phyloP scores from a whole-genome alignment of 1,139 yeast species.

The Yamadazyma aaseri region DNA sequence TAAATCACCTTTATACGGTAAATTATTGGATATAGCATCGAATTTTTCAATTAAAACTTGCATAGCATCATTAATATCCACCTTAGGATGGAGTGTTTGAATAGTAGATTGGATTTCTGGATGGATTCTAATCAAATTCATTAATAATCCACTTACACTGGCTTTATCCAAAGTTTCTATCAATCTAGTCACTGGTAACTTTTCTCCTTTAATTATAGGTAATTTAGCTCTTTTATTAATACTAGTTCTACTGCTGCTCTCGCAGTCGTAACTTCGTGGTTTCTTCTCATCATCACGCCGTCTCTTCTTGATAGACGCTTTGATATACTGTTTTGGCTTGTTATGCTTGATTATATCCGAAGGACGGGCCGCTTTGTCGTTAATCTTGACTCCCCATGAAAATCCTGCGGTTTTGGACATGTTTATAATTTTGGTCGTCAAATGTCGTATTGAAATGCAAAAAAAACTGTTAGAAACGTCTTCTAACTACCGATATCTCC shows the following conservation, averaged over 20 bases:
- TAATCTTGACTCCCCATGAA: slow-evolving; percentile 29
- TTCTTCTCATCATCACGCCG: slow-evolving; percentile 15
- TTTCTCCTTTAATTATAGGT: slow-evolving; percentile 48
- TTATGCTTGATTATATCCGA: slow-evolving; percentile 4
- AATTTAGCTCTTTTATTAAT: slow-evolving; percentile 34
- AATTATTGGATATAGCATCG: slow-evolving; percentile 42
- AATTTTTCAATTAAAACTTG: slow-evolving; percentile 49
- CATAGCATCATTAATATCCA: slow-evolving; percentile 54
- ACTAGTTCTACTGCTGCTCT: too few species aligned
- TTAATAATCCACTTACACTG: slow-evolving; percentile 53
- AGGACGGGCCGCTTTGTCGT: slow-evolving; percentile 11
- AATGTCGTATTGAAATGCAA: too few species aligned
- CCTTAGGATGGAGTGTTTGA: slow-evolving; percentile 53
- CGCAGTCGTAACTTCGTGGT: slow-evolving; percentile 8
- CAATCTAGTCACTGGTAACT: slow-evolving; percentile 57
- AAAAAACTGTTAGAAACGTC: too few species aligned
- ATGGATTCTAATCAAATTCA: slow-evolving; percentile 52
- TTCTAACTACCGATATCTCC: too few species aligned
- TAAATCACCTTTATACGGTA: slow-evolving; percentile 76
- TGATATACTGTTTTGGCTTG: slow-evolving; percentile 3
- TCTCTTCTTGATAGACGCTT: slow-evolving; percentile 13
- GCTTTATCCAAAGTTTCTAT: slow-evolving; percentile 65
- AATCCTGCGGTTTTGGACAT: slow-evolving; percentile 26
- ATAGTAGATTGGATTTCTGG: slow-evolving; percentile 63
- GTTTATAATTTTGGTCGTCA: too few species aligned